Base-by-base conservation (phyloP, 352 stramenopile species). In the Thalassiosira pacifica region DNA sequence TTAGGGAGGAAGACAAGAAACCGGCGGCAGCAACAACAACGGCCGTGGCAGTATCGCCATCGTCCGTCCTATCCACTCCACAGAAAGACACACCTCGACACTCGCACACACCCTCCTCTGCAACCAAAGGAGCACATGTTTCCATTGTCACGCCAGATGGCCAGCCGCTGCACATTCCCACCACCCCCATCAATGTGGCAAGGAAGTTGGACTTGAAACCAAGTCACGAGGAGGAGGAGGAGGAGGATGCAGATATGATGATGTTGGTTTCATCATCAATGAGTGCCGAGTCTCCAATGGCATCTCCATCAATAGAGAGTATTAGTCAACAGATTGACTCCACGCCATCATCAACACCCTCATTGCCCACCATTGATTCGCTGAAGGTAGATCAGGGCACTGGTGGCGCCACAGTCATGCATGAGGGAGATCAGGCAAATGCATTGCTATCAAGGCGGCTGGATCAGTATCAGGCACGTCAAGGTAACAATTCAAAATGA, bases 351-450 rank as follows among this genome's bases (percentile, higher is more conserved):
- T 76, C 79, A 9, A 79, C 65, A n/a, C 45, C 64, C 24, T 71
- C 66, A 29, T 59, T 74, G 57, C 32, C 52, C 18, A 63, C 69
- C 19, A 82, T 66, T 52, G 64, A 59, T 26, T 26, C 32, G 27
- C 27, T 64, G 53, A 22, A 75, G 32, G 52, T 64, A 19, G 68
- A 66, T 37, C 29, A 16, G 27, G 48, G n/a, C 27, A 67, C 4
- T 2, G 26, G 4, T 1, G 40, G 34, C 27, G 61, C 65, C 65
- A 52, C 18, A 2, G 40, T 26, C 0, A 69, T 70, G 29, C 57
- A 76, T 40, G 69, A 84, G 61, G 70, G 69, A 75, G 70, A 76
- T 68, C 82, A 81, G 64, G 76, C 77, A 19, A 79, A 78, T 76
- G 68, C 53, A 40, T 63, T 82, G 42, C 57, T 82, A 29, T 59